A percentile compares a stretch with the other conserved stretches of the same genome.
These are phyloP conservation scores for Talaromyces islandicus DNA, from an alignment of 2,329 filamentous ascomycete genomes.

Conservation along the genomic window DNA sequence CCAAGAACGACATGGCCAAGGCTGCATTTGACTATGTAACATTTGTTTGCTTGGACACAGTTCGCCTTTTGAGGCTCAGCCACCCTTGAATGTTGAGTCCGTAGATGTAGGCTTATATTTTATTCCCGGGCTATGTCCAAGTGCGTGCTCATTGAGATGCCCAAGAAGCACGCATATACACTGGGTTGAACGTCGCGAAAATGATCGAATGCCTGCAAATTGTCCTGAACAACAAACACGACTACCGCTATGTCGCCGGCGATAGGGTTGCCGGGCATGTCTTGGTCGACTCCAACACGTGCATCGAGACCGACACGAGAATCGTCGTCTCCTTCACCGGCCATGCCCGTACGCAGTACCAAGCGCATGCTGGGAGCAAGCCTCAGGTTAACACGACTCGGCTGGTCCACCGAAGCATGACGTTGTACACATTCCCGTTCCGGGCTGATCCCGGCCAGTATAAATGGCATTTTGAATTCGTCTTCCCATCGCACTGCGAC, in stretches of 20 bases:
- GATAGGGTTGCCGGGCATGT: background rate
- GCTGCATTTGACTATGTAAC: background rate
- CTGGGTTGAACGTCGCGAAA: background rate
- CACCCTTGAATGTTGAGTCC: too few species aligned
- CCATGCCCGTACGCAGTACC: background rate
- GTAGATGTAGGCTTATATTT: background rate
- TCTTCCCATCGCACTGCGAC: background rate
- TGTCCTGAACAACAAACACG: background rate
- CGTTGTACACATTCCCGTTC: background rate
- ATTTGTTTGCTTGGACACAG: too few species aligned
- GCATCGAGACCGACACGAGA: background rate
- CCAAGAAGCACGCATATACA: background rate
- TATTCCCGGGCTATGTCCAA: background rate
- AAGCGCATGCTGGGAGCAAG: background rate
- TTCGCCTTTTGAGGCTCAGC: background rate
- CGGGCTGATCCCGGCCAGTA: background rate
- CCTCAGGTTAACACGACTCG: too few species aligned
- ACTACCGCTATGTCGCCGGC: background rate
- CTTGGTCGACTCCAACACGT: background rate
- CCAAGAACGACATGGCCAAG: background rate
- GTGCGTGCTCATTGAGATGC: background rate
- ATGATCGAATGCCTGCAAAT: background rate
- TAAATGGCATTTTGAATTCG: background rate
- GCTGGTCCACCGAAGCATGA: background rate
- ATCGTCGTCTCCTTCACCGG: background rate